A percentile compares a stretch with the other conserved stretches of the same genome.
phyloP scores from a whole-genome alignment of 106 monocot genomes.

The Allium sativum region DNA sequence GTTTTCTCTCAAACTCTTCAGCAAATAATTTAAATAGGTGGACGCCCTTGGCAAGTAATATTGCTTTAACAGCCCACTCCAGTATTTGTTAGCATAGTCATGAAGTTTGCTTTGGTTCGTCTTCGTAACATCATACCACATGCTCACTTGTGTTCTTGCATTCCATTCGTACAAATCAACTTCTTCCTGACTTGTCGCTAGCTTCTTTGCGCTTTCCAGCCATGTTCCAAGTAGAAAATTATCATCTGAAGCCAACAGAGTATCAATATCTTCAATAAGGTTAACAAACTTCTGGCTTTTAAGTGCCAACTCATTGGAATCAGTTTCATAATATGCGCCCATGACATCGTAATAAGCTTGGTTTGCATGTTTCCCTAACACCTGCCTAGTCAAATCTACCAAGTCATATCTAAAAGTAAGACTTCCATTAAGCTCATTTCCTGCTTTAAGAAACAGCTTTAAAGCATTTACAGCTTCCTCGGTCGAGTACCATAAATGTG shows the following conservation, averaged over 20 bases:
- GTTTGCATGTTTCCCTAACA: conserved; percentile 74
- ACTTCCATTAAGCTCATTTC: conserved; percentile 46
- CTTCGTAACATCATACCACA: conserved; percentile 89
- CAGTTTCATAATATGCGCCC: conserved; percentile 34
- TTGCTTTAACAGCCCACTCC: conserved; percentile 77
- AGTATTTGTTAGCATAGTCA: conserved; percentile 94
- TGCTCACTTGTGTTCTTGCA: conserved; percentile 94
- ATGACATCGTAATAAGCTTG: conserved; percentile 64
- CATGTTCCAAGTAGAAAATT: conserved; percentile 93
- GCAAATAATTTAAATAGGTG: conserved; percentile 59
- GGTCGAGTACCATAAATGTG: conserved; percentile 95
- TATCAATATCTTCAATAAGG: conserved; percentile 66
- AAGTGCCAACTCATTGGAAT: conserved; percentile 28
- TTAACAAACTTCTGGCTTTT: conserved; percentile 57
- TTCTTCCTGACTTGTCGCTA: conserved; percentile 42
- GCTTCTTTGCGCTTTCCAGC: conserved; percentile 67
- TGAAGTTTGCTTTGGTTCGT: conserved; percentile 87
- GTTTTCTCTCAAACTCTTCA: conserved; percentile 40
- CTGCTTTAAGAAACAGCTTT: conserved; percentile 62
- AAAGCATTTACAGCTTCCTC: conserved; percentile 68
- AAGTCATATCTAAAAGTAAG: conserved; percentile 90
- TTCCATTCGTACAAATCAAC: conserved; percentile 75
- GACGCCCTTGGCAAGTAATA: conserved; percentile 92
- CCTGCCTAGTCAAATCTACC: conserved; percentile 87
- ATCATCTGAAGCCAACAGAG: conserved; percentile 75